Conservation (phyloP, 768 basidiomycete genomes). For the Paxillus ammoniavirescens region DNA sequence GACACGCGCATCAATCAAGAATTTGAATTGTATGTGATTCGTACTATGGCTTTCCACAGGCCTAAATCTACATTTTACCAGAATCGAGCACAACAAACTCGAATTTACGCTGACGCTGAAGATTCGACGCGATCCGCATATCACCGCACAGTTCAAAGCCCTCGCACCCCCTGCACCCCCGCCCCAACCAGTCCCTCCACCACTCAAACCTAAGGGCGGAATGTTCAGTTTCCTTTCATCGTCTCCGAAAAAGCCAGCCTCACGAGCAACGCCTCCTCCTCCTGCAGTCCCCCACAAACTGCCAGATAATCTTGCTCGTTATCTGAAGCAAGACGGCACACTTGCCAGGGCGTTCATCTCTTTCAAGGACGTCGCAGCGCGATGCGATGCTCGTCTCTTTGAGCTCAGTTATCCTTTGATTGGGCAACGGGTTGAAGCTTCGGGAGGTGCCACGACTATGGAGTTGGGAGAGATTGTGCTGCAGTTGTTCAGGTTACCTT, state of each 20-base stretch:
- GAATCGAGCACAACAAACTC: slow-evolving; percentile 91
- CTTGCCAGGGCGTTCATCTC: slow-evolving; percentile 85
- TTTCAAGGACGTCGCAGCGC: slow-evolving; percentile 82
- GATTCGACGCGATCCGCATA: slow-evolving; percentile 82
- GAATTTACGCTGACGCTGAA: slow-evolving; percentile 92
- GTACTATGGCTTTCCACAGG: background rate
- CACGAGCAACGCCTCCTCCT: slow-evolving; percentile 41
- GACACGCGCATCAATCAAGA: slow-evolving; percentile 80
- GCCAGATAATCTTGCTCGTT: slow-evolving; percentile 76
- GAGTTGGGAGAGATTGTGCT: slow-evolving; percentile 87
- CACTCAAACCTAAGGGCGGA: slow-evolving; percentile 56
- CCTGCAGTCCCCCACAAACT: slow-evolving; percentile 42
- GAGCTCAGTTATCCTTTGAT: slow-evolving; percentile 83
- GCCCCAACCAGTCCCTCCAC: slow-evolving; percentile 42
- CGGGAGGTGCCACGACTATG: slow-evolving; percentile 55
- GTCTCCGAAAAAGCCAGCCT: slow-evolving; percentile 67
- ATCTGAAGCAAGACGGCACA: slow-evolving; percentile 82
- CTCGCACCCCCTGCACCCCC: slow-evolving; percentile 47
- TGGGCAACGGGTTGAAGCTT: slow-evolving; percentile 61
- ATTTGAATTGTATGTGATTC: slow-evolving; percentile 74
- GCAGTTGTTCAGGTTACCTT: slow-evolving; percentile 88
- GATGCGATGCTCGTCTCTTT: slow-evolving; percentile 82
- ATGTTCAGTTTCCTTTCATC: slow-evolving; percentile 77
- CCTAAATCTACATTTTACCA: slow-evolving; percentile 24
- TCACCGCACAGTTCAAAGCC: slow-evolving; percentile 73